Evolutionary conservation across 2,329 filamentous ascomycete genomes (phyloP).

Genomic region (Orbilia quercus): DNA sequence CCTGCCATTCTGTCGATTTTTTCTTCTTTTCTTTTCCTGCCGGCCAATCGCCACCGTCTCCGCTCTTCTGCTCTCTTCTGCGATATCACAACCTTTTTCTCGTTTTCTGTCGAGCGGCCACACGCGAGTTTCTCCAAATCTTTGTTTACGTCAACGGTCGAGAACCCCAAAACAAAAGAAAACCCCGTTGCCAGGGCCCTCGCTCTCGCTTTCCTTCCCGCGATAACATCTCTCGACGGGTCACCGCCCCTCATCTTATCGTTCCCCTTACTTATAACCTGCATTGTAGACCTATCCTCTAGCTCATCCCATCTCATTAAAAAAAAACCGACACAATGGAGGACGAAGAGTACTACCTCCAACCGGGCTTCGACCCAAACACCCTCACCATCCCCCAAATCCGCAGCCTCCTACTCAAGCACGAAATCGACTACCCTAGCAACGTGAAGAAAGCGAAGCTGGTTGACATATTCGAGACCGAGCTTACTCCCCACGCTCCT

Average conservation of each 20-base stretch:
- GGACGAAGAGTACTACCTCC: conserved; percentile 75
- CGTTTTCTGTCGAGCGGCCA: not conserved
- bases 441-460: conserved; percentile 88
- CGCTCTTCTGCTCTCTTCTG: conserved; percentile 26
- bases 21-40: conserved; percentile 4
- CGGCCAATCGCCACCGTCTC: conserved; percentile 26
- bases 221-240: conserved; percentile 4
- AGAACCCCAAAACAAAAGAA: conserved; percentile 29
- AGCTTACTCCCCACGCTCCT: conserved; percentile 80
- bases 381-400: conserved; percentile 86
- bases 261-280: not conserved
- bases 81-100: not conserved
- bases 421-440: conserved; percentile 85
- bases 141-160: conserved; percentile 52
- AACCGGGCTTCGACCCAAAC: conserved; percentile 84
- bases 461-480: conserved; percentile 81
- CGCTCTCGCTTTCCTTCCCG: conserved; percentile 15
- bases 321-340: conserved; percentile 34
- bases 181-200: conserved; percentile 42
- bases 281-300: conserved; percentile 3
- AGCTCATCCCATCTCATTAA: not conserved
- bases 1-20: conserved; percentile 24
- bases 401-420: conserved; percentile 88
- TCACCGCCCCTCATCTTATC: no score
- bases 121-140: conserved; percentile 4